These are phyloP conservation scores for Boletus rufocinnamomeus DNA, from an alignment of 768 basidiomycete species.

Conservation along the genomic window DNA sequence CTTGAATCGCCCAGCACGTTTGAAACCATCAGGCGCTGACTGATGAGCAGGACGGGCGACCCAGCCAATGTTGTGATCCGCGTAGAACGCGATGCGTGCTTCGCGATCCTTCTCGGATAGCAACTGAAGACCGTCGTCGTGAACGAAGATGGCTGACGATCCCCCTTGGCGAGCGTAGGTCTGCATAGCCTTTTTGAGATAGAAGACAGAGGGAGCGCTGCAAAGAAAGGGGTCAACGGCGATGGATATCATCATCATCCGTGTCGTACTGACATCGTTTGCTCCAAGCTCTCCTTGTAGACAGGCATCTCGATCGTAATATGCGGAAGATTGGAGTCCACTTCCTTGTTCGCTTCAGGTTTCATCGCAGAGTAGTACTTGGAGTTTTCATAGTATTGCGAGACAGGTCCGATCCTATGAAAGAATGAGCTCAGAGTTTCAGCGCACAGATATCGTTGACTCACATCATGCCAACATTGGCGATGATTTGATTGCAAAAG, in stretches of 20 bases:
- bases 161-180: conserved; percentile 68
- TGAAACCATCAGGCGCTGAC: conserved; percentile 26
- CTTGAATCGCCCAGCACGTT: conserved; percentile 82
- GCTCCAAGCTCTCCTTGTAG: conserved; percentile 82
- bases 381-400: conserved; percentile 84
- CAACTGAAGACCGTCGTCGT: conserved; percentile 62
- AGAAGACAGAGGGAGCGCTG: conserved; percentile 69
- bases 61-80: conserved; percentile 59
- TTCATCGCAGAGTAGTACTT: conserved; percentile 75
- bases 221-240: not conserved
- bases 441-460: conserved; percentile 22
- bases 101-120: conserved; percentile 48
- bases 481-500: conserved; percentile 69
- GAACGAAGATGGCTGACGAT: conserved; percentile 56
- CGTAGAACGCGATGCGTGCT: conserved; percentile 53
- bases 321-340: conserved; percentile 69
- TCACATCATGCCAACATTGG: conserved; percentile 66
- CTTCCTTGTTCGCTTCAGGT: conserved; percentile 60
- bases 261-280: conserved; percentile 67
- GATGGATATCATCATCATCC: not conserved
- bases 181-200: conserved; percentile 61
- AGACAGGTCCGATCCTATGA: conserved; percentile 73
- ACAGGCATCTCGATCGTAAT: conserved; percentile 84
- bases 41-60: conserved; percentile 56
- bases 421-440: not conserved